phyloP scores from a whole-genome alignment of 176 grass and related monocot species.

The Triticum monococcum region DNA sequence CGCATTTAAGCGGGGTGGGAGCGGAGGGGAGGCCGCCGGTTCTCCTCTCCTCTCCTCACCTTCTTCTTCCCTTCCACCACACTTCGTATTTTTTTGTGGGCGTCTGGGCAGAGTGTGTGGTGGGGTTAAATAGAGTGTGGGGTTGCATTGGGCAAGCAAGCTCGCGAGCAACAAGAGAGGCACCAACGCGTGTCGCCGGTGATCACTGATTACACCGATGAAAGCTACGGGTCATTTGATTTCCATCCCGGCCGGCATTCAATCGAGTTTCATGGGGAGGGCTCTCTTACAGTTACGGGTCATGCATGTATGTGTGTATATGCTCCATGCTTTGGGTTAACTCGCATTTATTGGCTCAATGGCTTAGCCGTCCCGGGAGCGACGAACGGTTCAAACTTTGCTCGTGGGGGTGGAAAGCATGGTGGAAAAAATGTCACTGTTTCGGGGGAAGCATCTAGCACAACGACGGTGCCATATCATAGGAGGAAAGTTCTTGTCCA shows the following conservation, averaged over 20 bases:
- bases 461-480: too few relatives aligned
- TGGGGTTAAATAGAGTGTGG: constrained; percentile 43
- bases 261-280: neutral
- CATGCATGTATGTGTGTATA: neutral
- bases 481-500: too few relatives aligned
- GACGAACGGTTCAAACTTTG: too few relatives aligned
- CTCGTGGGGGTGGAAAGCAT: too few relatives aligned
- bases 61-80: too few relatives aligned
- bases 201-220: neutral
- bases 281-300: neutral
- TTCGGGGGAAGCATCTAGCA: too few relatives aligned
- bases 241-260: neutral
- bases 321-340: neutral
- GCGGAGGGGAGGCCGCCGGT: constrained; percentile 28
- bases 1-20: constrained; percentile 55
- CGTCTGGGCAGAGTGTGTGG: constrained; percentile 24
- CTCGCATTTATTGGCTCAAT: neutral
- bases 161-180: neutral
- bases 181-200: neutral
- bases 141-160: neutral
- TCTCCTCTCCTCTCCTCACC: constrained; percentile 16
- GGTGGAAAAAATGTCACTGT: too few relatives aligned
- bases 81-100: neutral
- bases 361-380: too few relatives aligned
- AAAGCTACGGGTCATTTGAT: neutral